phyloP scores from a whole-genome alignment of 2,329 filamentous ascomycete species.

The Aspergillus alliaceus region DNA sequence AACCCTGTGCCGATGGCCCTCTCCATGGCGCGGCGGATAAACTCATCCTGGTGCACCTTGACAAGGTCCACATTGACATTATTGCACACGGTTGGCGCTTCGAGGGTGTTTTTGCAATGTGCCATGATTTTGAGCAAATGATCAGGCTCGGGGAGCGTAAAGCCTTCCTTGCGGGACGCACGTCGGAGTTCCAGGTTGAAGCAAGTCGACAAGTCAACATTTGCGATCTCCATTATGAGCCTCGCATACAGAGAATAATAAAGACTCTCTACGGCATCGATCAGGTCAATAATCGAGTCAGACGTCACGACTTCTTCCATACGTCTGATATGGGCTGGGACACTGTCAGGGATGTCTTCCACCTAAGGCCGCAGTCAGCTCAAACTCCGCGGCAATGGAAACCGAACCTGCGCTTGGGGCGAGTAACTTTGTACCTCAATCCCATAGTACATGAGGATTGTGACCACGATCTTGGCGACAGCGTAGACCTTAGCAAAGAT shows the following conservation, averaged over 20 bases:
- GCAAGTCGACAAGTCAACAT: constrained; percentile 34
- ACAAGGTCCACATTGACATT: constrained; percentile 27
- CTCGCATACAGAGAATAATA: constrained; percentile 39
- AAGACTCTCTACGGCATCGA: constrained; percentile 36
- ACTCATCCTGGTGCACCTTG: constrained; percentile 28
- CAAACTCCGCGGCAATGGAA: neutral
- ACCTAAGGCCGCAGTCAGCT: constrained; percentile 24
- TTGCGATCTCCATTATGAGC: constrained; percentile 38
- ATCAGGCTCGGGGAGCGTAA: constrained; percentile 32
- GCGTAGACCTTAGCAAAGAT: constrained; percentile 37
- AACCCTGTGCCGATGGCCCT: constrained; percentile 15
- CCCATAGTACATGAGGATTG: constrained; percentile 33
- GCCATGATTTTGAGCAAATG: constrained; percentile 36
- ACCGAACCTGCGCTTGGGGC: no score
- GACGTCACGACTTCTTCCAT: constrained; percentile 30
- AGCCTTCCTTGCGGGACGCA: constrained; percentile 13
- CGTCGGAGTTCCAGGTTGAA: constrained; percentile 27
- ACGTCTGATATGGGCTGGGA: constrained; percentile 31
- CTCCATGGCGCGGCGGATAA: constrained; percentile 25
- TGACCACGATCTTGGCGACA: constrained; percentile 35
- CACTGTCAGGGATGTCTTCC: constrained; percentile 27
- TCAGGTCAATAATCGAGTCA: constrained; percentile 29
- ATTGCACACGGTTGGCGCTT: constrained; percentile 27
- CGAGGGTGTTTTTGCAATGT: constrained; percentile 33
- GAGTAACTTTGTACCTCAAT: constrained; percentile 36